Percentiles rank a stretch among this genome's conserved stretches.
Conservation (phyloP, 2,329 filamentous ascomycete species). For the Xylaria sp. region DNA sequence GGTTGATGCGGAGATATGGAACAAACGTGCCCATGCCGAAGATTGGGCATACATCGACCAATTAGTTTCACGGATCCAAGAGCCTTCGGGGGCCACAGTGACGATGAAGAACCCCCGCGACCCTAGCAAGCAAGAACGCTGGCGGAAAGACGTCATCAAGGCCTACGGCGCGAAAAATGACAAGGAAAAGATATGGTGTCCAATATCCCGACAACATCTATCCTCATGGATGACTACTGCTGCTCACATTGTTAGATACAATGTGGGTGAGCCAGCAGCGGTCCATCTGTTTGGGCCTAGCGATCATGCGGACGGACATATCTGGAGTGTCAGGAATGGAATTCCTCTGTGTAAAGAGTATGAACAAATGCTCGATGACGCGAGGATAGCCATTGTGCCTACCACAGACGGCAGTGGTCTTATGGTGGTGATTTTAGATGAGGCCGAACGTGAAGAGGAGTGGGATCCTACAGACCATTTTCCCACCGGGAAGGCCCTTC, state of each 20-base stretch:
- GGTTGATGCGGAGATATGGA: not conserved
- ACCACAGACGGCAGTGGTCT: slow-evolving; percentile 26
- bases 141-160: slow-evolving; percentile 16
- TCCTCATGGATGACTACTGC: not conserved
- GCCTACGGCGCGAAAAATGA: slow-evolving; percentile 13
- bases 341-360: not conserved
- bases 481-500: slow-evolving; percentile 27
- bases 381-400: slow-evolving; percentile 27
- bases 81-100: not conserved
- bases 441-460: slow-evolving; percentile 20
- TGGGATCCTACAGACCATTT: slow-evolving; percentile 9
- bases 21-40: not conserved
- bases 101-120: slow-evolving; percentile 1
- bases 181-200: slow-evolving; percentile 8
- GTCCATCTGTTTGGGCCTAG: slow-evolving; percentile 10
- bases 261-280: slow-evolving; percentile 21
- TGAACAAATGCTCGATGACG: not conserved
- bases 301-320: slow-evolving; percentile 12
- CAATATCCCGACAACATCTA: slow-evolving; percentile 2
- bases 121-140: not conserved
- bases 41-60: not conserved
- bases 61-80: not conserved
- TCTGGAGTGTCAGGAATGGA: slow-evolving; percentile 4
- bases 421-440: slow-evolving; percentile 28
- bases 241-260: slow-evolving; percentile 26